A percentile compares a stretch with the other conserved stretches of the same genome.
Evolutionary conservation across 2,329 filamentous ascomycete species (phyloP).

Genomic region (Diaporthe longicolla): DNA sequence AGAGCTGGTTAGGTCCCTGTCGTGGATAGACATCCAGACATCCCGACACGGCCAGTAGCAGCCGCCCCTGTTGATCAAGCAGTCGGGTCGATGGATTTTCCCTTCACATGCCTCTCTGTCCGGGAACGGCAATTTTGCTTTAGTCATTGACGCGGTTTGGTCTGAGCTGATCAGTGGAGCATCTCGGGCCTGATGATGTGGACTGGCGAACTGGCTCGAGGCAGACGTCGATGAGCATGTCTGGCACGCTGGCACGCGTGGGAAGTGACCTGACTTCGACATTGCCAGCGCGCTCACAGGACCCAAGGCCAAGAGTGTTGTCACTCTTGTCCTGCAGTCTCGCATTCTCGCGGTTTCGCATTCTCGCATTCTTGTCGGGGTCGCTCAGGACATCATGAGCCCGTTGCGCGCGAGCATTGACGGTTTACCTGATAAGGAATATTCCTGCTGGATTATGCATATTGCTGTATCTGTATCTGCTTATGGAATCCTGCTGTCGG

Average conservation of each 20-base stretch:
- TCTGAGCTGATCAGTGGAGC: constrained; percentile 28
- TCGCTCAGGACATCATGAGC: background rate
- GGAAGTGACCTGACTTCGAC: constrained; percentile 18
- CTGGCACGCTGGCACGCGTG: background rate
- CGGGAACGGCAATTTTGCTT: constrained; percentile 11
- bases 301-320: constrained; percentile 1
- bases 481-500: constrained; percentile 10
- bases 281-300: background rate
- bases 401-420: background rate
- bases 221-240: background rate
- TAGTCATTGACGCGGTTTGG: constrained; percentile 12
- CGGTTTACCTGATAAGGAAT: background rate
- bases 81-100: constrained; percentile 14
- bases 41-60: background rate
- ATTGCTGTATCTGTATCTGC: background rate
- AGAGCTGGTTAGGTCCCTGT: constrained; percentile 9
- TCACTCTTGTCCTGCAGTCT: background rate
- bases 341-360: background rate
- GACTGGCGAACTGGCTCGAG: constrained; percentile 1
- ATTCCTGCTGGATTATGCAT: constrained; percentile 4
- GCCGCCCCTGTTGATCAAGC: constrained; percentile 34
- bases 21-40: constrained; percentile 9
- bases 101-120: constrained; percentile 29
- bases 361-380: background rate
- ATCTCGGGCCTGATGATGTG: constrained; percentile 17